Base-by-base conservation (phyloP, 169 alveolate genomes). In the Cryptosporidium tyzzeri region DNA sequence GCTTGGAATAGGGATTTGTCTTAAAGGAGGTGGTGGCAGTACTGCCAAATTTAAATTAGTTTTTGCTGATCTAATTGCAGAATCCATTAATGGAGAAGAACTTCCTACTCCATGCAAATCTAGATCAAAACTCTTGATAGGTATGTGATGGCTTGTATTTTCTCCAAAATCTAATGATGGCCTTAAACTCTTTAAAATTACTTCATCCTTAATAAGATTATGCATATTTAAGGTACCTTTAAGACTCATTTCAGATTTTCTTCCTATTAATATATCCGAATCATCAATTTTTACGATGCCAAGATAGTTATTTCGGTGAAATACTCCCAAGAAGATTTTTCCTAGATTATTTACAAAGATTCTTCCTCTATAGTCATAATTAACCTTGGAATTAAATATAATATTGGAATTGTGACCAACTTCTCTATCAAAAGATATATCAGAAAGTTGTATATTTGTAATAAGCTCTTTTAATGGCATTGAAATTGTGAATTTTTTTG, bases 41-140 rank as follows among this genome's bases (percentile, higher is more conserved):
- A 80, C 37, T 31, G 89, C 89, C 7, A 80, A 37, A 26, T 80
- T 80, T 44, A 80, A 12, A 44, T 23, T 80, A 12, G 80, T 62
- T 65, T 48, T 80, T 41, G 80, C 44, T 9, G 68, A 48, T 33
- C 89, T 59, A 44, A 80, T 41, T 6, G 89, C 80, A 62, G 89
- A 80, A 4, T 80, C 89, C 75, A 80, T 23, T 35, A 80, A n/a
- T 21, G 45, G 29, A n/a, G 89, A 80, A 1, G 89, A 80, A 41
- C 89, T 80, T 21, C 89, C 89, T 7, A 80, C 89, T 23, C 89
- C 89, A 39, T 62, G 80, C 8, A 80, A 12, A 44, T 80, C 80
- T 45, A 80, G 53, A 65, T 80, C 65, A 37, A 80, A 35, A 4
- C 12, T 1, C 14, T 14, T 80, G 16, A 80, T 65, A 0, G 89